A percentile compares a stretch with the other conserved stretches of the same genome.
These are phyloP conservation scores for Fusarium redolens DNA, from an alignment of 2,329 filamentous ascomycete genomes.

Conservation along the genomic window DNA sequence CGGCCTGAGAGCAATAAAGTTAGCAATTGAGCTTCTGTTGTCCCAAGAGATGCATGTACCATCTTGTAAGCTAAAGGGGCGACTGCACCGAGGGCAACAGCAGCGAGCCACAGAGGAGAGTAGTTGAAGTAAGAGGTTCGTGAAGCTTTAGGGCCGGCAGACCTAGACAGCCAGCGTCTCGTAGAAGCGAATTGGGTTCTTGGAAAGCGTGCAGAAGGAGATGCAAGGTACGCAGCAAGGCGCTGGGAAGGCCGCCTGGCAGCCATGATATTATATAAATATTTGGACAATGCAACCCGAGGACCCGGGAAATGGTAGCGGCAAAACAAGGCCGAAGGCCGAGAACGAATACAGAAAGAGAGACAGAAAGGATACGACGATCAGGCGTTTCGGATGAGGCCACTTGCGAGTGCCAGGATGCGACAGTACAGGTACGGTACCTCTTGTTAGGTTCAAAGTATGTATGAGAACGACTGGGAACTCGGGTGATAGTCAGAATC, in stretches of 20 bases:
- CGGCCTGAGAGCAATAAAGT: constrained; percentile 50
- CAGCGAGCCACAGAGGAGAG: constrained; percentile 48
- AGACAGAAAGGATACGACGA: constrained; percentile 28
- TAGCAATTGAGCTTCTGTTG: constrained; percentile 23
- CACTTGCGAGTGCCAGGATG: constrained; percentile 36
- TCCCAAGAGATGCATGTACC: constrained; percentile 53
- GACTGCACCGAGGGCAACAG: constrained; percentile 61
- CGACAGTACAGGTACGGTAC: not conserved
- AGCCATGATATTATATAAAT: constrained; percentile 47
- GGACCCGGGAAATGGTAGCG: constrained; percentile 11
- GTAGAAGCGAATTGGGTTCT: constrained; percentile 44
- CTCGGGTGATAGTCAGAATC: constrained; percentile 46
- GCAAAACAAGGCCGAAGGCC: constrained; percentile 10
- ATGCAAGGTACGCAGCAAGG: constrained; percentile 45
- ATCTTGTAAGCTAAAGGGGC: constrained; percentile 68
- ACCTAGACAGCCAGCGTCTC: constrained; percentile 44
- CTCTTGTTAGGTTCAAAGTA: constrained; percentile 34
- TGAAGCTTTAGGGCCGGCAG: constrained; percentile 34
- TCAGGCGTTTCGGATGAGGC: constrained; percentile 45
- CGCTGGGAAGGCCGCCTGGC: constrained; percentile 47
- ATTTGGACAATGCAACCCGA: constrained; percentile 15
- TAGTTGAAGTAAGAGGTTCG: constrained; percentile 33
- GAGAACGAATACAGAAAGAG: constrained; percentile 18
- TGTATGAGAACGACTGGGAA: constrained; percentile 39
- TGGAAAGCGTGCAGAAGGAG: constrained; percentile 40